These are phyloP conservation scores for Pseudogymnoascus pannorum DNA, from an alignment of 2,329 filamentous ascomycete genomes.

Conservation along the genomic window DNA sequence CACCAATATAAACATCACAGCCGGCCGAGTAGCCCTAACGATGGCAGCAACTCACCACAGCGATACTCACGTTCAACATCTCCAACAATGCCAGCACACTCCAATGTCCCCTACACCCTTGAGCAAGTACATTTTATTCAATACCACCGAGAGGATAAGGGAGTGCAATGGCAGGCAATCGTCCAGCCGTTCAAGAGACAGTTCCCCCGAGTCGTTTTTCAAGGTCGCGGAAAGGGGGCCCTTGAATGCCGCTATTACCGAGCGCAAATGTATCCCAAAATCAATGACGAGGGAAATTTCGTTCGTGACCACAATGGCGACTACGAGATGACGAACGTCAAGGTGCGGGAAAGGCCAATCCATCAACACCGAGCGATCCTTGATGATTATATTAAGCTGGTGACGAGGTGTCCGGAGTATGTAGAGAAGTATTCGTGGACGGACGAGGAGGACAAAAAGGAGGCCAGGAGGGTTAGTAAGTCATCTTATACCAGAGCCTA, in stretches of 20 bases:
- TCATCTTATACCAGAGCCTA: not conserved
- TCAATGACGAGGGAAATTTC: constrained; percentile 3
- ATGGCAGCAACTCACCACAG: not conserved
- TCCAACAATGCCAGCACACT: not conserved
- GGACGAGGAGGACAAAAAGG: not conserved
- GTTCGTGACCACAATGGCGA: not conserved
- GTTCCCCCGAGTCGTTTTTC: not conserved
- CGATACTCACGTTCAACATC: not conserved
- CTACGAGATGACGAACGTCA: not conserved
- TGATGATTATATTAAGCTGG: constrained; percentile 5
- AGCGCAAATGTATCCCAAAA: not conserved
- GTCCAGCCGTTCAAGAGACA: not conserved
- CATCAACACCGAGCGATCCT: not conserved
- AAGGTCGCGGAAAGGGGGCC: not conserved
- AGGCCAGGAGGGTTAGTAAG: not conserved
- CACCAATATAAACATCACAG: not conserved
- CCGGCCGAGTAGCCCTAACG: not conserved
- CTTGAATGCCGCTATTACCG: constrained; percentile 10
- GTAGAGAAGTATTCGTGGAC: constrained; percentile 2
- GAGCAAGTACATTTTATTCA: constrained; percentile 10
- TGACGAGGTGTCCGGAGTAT: not conserved
- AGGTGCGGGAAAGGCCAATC: not conserved
- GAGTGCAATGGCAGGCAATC: not conserved
- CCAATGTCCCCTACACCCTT: not conserved
- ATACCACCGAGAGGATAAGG: constrained; percentile 8